These are phyloP conservation scores for Nicotiana rustica DNA, from an alignment of 305 asterid genomes.

Conservation along the genomic window DNA sequence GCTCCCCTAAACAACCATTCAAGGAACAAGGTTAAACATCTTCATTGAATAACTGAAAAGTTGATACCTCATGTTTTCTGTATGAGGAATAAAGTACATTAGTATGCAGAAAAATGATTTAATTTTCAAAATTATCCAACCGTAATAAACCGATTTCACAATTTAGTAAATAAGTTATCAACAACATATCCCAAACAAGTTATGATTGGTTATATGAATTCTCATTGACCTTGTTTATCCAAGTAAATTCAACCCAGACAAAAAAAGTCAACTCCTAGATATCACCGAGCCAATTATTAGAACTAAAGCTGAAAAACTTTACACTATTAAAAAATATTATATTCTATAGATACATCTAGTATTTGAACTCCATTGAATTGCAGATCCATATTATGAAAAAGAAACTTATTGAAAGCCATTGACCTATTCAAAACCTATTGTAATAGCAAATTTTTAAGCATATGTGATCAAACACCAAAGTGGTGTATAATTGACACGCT, in stretches of 20 bases:
- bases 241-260: not conserved
- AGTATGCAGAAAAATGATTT: not conserved
- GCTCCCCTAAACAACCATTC: constrained; percentile 3
- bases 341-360: not conserved
- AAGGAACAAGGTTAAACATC: not conserved
- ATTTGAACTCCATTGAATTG: not conserved
- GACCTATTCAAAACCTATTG: too few relatives aligned
- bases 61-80: not conserved
- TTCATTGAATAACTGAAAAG: not conserved
- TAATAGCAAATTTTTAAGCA: too few relatives aligned
- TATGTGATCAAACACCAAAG: too few relatives aligned
- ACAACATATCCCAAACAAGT: not conserved
- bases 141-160: not conserved
- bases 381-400: constrained; percentile 22
- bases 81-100: not conserved
- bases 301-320: not conserved
- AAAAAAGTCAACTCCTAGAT: constrained; percentile 12
- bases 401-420: not conserved
- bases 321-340: not conserved
- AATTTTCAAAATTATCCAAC: not conserved
- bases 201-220: not conserved
- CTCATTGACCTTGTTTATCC: not conserved
- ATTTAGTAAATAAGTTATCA: not conserved
- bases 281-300: not conserved
- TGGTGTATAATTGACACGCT: too few relatives aligned